Evolutionary conservation across 148 eudicot genomes (phyloP).

Genomic region (Rhododendron vialii): DNA sequence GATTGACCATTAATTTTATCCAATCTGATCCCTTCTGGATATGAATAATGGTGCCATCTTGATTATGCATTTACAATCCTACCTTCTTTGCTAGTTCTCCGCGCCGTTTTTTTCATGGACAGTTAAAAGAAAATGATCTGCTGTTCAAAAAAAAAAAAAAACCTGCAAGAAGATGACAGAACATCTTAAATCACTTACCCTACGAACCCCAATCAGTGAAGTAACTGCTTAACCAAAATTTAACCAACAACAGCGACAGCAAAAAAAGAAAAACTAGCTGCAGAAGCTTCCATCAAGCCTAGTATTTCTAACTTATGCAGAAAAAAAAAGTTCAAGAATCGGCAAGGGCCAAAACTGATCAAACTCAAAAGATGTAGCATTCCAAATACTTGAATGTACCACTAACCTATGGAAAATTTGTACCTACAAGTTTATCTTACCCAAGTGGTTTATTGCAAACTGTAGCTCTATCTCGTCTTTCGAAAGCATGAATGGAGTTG

Average conservation of each 20-base stretch:
- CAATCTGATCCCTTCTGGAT: conserved; percentile 73
- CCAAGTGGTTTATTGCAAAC: conserved; percentile 64
- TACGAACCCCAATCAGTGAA: no score
- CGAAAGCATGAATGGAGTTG: not conserved
- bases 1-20: conserved; percentile 41
- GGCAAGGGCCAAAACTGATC: not conserved
- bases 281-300: not conserved
- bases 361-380: not conserved
- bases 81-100: conserved; percentile 51
- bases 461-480: not conserved
- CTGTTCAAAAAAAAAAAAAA: not conserved
- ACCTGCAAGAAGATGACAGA: conserved; percentile 38
- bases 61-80: conserved; percentile 84
- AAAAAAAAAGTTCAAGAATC: not conserved
- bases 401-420: not conserved
- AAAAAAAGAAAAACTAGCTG: not conserved
- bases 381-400: not conserved
- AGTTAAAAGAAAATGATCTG: conserved; percentile 16
- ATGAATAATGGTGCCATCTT: conserved; percentile 54
- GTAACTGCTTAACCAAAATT: not conserved
- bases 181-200: not conserved
- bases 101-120: conserved; percentile 66
- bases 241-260: not conserved
- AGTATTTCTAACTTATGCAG: not conserved
- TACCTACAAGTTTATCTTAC: conserved; percentile 21